A percentile compares a stretch with the other conserved stretches of the same genome.
phyloP scores from a whole-genome alignment of 306 rosid genomes.

The Dalbergia oliveri region DNA sequence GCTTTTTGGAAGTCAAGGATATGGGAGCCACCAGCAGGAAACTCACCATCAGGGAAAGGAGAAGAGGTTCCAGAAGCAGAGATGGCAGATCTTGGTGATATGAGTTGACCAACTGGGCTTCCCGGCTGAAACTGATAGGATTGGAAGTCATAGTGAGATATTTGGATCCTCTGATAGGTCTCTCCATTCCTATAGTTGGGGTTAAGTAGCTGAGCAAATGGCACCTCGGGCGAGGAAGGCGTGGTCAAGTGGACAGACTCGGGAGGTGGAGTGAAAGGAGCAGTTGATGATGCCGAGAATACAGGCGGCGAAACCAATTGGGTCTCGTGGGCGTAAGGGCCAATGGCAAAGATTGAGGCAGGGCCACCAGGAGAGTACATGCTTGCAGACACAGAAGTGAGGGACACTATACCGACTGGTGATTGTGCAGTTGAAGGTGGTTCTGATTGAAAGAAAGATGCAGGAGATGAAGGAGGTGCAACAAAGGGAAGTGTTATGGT shows the following conservation, averaged over 20 bases:
- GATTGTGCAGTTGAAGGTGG: constrained; percentile 90
- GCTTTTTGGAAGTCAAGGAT: constrained; percentile 63
- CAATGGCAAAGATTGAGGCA: constrained; percentile 88
- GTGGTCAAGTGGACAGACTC: constrained; percentile 90
- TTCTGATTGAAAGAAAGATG: constrained; percentile 91
- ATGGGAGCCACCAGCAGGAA: constrained; percentile 49
- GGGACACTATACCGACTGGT: constrained; percentile 63
- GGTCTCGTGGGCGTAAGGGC: constrained; percentile 93
- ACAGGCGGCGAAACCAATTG: constrained; percentile 94
- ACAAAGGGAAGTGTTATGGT: constrained; percentile 70
- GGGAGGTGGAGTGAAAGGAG: constrained; percentile 96
- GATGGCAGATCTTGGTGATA: constrained; percentile 90
- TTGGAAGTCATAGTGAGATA: constrained; percentile 82
- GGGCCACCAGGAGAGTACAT: constrained; percentile 96
- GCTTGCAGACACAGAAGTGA: constrained; percentile 72
- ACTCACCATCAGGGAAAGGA: constrained; percentile 79
- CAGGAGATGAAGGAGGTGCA: constrained; percentile 98
- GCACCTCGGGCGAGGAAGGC: constrained; percentile 98
- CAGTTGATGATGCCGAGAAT: constrained; percentile 94
- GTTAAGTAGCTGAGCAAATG: constrained; percentile 90
- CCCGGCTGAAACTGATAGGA: constrained; percentile 95
- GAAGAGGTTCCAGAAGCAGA: constrained; percentile 87
- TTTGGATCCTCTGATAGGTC: constrained; percentile 63
- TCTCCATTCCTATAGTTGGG: constrained; percentile 64
- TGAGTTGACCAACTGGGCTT: constrained; percentile 89